Conservation (phyloP, 2,329 filamentous ascomycete genomes). For the Epichloe uncinata region DNA sequence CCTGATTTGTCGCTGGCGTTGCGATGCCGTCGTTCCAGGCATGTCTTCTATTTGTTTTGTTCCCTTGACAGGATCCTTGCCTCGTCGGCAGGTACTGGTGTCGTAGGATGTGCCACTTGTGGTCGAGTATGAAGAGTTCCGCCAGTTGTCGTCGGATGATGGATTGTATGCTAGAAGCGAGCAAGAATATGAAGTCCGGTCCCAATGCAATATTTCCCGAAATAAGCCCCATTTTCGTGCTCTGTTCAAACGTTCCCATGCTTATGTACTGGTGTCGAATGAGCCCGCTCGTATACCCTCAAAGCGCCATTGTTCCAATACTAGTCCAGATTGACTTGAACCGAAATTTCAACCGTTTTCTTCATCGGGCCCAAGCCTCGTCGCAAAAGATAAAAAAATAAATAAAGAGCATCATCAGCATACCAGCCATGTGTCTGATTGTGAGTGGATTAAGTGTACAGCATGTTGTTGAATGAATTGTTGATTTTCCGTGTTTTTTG, state of each 20-base stretch:
- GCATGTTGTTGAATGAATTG: not conserved
- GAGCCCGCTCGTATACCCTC: slow-evolving; percentile 16
- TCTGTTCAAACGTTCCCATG: slow-evolving; percentile 17
- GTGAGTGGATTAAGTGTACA: not conserved
- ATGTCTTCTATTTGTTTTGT: not conserved
- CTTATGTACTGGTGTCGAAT: slow-evolving; percentile 21
- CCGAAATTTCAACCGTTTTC: slow-evolving; percentile 13
- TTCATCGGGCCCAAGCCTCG: slow-evolving; percentile 13
- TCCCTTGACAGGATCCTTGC: not conserved
- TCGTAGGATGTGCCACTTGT: not conserved
- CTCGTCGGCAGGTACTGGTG: not conserved
- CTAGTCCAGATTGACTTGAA: slow-evolving; percentile 20
- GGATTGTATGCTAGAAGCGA: slow-evolving; percentile 20
- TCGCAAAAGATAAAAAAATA: slow-evolving; percentile 10
- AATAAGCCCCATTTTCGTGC: slow-evolving; percentile 17
- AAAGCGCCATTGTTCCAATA: slow-evolving; percentile 14
- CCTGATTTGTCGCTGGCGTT: not conserved
- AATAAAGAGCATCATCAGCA: not conserved
- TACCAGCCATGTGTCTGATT: not conserved
- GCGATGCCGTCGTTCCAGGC: not conserved
- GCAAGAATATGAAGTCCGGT: slow-evolving; percentile 16
- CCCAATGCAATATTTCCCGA: slow-evolving; percentile 38
- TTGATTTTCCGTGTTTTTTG: not conserved
- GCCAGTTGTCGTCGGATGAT: slow-evolving; percentile 7
- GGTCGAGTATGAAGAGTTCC: not conserved